A percentile compares a stretch with the other conserved stretches of the same genome.
Evolutionary conservation across 371 early-diverging fungal genomes (phyloP).

Genomic region (Actinomucor elegans): DNA sequence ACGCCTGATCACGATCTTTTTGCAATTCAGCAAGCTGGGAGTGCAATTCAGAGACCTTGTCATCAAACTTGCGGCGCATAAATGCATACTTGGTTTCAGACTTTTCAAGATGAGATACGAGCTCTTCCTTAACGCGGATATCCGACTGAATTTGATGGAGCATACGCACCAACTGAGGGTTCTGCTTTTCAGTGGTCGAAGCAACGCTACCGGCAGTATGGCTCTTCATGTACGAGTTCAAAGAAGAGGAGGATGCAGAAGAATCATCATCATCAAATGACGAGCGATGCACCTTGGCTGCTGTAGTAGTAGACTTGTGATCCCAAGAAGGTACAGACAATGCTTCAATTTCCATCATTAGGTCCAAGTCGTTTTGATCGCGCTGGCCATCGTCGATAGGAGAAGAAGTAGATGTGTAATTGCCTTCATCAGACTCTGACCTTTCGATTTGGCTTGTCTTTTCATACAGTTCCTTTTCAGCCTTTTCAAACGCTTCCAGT

Average conservation of each 20-base stretch:
- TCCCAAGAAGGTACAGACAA: conserved; percentile 46
- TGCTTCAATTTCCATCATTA: conserved; percentile 38
- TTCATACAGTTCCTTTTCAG: conserved; percentile 32
- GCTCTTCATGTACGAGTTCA: neutral
- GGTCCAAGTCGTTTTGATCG: conserved; percentile 16
- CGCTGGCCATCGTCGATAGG: conserved; percentile 24
- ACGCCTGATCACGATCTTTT: conserved; percentile 67
- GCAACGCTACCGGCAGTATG: too few relatives aligned
- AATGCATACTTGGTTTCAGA: conserved; percentile 57
- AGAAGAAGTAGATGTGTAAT: conserved; percentile 37
- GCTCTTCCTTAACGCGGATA: conserved; percentile 68
- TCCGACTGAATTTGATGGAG: conserved; percentile 73
- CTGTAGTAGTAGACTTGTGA: conserved; percentile 15
- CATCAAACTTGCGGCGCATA: conserved; percentile 73
- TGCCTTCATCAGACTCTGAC: conserved; percentile 37
- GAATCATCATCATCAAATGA: conserved; percentile 9
- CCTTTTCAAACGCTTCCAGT: conserved; percentile 37
- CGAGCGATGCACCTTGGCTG: neutral
- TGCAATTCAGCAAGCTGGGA: conserved; percentile 57
- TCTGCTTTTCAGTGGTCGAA: conserved; percentile 14
- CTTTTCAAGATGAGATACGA: conserved; percentile 58
- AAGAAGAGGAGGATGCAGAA: conserved; percentile 4
- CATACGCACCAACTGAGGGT: conserved; percentile 49
- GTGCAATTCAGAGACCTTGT: conserved; percentile 62
- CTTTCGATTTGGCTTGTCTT: conserved; percentile 25